Evolutionary conservation across 2,329 filamentous ascomycete species (phyloP), one percentile per base, ranked within the genome.

Genomic region (Drechslerella stenobrocha): DNA sequence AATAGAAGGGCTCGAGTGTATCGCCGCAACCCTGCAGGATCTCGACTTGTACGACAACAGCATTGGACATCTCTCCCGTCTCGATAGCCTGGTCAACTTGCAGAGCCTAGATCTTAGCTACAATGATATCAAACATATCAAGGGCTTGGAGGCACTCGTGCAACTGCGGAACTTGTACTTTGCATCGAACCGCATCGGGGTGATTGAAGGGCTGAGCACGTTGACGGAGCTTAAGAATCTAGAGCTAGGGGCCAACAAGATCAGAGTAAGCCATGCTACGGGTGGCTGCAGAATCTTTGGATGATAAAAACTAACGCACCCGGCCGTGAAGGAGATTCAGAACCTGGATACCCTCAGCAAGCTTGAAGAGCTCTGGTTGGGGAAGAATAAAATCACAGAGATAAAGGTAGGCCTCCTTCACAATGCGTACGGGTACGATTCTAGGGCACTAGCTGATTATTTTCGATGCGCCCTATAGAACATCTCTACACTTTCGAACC

Each of bases 121-220:
- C 83, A 98, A 98, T 81, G 97, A 97, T 80, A 92, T 98, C 79
- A 96, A 96, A 77, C 91, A 96, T 77, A 95, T 98, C 79, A 82
- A 82, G 63, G 87, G 92, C 73, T 52, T 73, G 3, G 55, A 69
- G 6, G 47, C 52, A 2, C 79, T 98, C 64, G 86, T 79, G 20
- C 82, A 90, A 55, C 82, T 97, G 60, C 87, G 82, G 70, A 90
- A 97, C 72, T 76, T 98, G 2, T 98, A 88, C 76, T 88, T 98
- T 73, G 90, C 97, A 50, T 89, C 95, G 75, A 97, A 98, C 78
- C 93, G 93, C 77, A 95, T 98, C 75, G 82, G 83, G 71, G 85
- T 81, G 57, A 96, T 98, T 73, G 92, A 97, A 74, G 87, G 87
- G 11, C 79, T 98, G 7, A 87, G 90, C 2, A 85, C 84, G 0